phyloP scores from a whole-genome alignment of 805 yeast genomes.

The Wickerhamiella spandovensis region DNA sequence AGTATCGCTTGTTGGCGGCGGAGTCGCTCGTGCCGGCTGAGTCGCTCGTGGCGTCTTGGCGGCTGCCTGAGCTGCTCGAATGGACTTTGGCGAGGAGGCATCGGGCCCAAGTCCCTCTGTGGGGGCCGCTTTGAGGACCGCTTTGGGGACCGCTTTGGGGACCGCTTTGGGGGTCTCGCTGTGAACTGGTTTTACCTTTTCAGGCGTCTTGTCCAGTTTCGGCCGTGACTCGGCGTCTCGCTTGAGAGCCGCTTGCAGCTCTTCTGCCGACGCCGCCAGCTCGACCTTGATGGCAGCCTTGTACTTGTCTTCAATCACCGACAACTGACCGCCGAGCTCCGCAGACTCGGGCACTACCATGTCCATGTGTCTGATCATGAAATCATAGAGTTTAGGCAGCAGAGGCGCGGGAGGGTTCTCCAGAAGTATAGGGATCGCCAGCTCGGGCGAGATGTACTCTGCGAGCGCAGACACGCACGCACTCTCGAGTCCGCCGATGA shows the following conservation, averaged over 20 bases:
- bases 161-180: too few species aligned
- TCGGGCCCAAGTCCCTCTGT: too few species aligned
- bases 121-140: too few species aligned
- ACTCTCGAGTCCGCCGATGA: slow-evolving; percentile 8
- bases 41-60: background rate
- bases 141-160: too few species aligned
- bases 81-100: too few species aligned
- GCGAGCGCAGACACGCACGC: slow-evolving; percentile 12
- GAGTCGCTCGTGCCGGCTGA: background rate
- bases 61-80: background rate
- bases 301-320: background rate
- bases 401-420: slow-evolving; percentile 4
- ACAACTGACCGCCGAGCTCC: background rate
- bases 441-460: slow-evolving; percentile 10
- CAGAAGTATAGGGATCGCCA: slow-evolving; percentile 7
- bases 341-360: slow-evolving; percentile 3
- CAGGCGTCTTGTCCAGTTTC: background rate
- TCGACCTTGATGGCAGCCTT: background rate
- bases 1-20: background rate
- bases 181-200: too few species aligned
- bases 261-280: background rate
- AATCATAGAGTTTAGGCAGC: background rate
- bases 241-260: background rate
- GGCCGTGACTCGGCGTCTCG: background rate
- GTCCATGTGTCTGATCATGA: slow-evolving; percentile 7